Evolutionary conservation across 2,329 filamentous ascomycete species (phyloP), one percentile per base, ranked within the genome.

Genomic region (Colletotrichum caudatum): DNA sequence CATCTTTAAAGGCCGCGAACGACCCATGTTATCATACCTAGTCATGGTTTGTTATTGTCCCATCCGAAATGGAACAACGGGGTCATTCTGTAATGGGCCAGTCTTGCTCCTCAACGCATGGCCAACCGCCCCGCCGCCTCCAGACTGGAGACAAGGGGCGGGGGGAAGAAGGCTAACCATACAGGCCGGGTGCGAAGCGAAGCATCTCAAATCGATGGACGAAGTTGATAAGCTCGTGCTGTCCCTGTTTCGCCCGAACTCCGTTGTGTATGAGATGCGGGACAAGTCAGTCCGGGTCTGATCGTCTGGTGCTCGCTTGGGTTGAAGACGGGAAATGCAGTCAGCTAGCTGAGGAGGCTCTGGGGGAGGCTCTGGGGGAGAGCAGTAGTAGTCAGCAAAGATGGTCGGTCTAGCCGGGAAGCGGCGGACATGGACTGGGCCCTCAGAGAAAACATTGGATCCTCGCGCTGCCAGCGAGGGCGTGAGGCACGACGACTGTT

Each of bases 281-380:
- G 72, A 72, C 44, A 72, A 72, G 70, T 72, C 66, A 72, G 56
- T 58, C 14, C 65, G 41, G 57, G 66, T 71, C 70, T 71, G 66
- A 72, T 51, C 66, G 50, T 35, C 59, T 33, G 51, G n/a, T 66
- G 53, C 35, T 26, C 41, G 35, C 35, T 26, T 48, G 29, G 50
- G 33, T 46, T 9, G 35, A 53, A 5, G 33, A 20, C 8, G 26
- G 7, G n/a, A 26, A 46, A 59, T 20, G 26, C 16, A 35, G 37
- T 56, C 23, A 14, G 39, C 54, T 48, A n/a, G 46, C 9, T 48
- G 20, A 23, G 37, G n/a, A 57, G 53, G 33, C 33, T 37, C 53
- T 23, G 33, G 29, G 29, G 37, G n/a, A 57, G 53, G 33, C 33
- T 37, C 53, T 23, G 33, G 29, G 29, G 29, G 16, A n/a, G 20